phyloP scores from a whole-genome alignment of 1,139 yeast species.

The Zygoascus meyerae region DNA sequence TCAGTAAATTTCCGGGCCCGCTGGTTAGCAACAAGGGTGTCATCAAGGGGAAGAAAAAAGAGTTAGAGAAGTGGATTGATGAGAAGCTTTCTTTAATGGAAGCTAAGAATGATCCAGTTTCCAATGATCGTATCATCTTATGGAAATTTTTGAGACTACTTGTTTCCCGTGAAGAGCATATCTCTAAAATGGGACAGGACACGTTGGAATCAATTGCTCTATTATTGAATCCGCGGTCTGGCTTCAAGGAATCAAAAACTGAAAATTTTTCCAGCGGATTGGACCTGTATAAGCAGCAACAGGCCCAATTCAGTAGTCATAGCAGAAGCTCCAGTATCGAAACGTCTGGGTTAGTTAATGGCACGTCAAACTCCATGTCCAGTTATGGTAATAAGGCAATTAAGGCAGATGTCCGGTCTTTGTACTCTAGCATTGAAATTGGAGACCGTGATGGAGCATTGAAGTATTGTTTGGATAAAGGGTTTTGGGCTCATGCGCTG shows the following conservation, averaged over 20 bases:
- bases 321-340: constrained; percentile 16
- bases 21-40: constrained; percentile 40
- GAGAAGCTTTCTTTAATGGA: constrained; percentile 31
- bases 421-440: constrained; percentile 42
- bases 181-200: constrained; percentile 12
- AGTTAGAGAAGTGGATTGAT: constrained; percentile 56
- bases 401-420: constrained; percentile 22
- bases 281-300: constrained; percentile 21
- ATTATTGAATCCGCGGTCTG: constrained; percentile 24
- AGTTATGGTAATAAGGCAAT: constrained; percentile 14
- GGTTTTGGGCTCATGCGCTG: constrained; percentile 76
- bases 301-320: neutral
- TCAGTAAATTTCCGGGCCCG: constrained; percentile 57
- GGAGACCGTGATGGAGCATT: constrained; percentile 70
- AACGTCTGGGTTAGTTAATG: neutral
- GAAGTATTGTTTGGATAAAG: constrained; percentile 51
- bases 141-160: constrained; percentile 31
- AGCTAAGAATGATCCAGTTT: constrained; percentile 16
- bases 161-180: constrained; percentile 22
- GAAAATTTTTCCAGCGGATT: constrained; percentile 24
- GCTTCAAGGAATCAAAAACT: constrained; percentile 16
- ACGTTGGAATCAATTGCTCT: constrained; percentile 18
- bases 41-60: constrained; percentile 52
- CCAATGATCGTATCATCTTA: constrained; percentile 24
- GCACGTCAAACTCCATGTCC: constrained; percentile 13